phyloP scores from a whole-genome alignment of 176 grass and related monocot genomes.

The Rhynchospora breviuscula region DNA sequence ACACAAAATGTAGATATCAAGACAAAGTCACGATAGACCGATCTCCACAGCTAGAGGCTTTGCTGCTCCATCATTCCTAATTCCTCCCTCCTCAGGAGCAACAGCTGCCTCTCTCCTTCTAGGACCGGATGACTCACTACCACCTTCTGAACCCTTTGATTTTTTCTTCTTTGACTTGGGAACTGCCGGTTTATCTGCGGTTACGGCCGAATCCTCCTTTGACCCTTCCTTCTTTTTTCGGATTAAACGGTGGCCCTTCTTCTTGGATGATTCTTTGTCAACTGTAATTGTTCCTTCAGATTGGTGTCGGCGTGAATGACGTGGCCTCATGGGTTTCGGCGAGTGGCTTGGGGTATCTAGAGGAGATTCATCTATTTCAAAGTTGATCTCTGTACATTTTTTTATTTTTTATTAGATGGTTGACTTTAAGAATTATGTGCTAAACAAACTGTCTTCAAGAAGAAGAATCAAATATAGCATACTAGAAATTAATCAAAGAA shows the following conservation, averaged over 20 bases:
- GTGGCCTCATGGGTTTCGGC: constrained; percentile 21
- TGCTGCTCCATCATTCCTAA: not conserved
- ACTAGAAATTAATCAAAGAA: not conserved
- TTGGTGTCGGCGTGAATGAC: constrained; percentile 55
- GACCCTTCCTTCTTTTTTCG: constrained; percentile 50
- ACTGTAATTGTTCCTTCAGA: constrained; percentile 49
- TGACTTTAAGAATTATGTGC: not conserved
- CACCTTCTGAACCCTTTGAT: constrained; percentile 43
- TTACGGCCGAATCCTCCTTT: constrained; percentile 29
- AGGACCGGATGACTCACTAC: not conserved
- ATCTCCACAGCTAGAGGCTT: not conserved
- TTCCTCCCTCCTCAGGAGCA: constrained; percentile 23
- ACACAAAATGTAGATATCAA: constrained; percentile 19
- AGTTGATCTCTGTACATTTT: constrained; percentile 46
- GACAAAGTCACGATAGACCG: constrained; percentile 16
- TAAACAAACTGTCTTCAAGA: not conserved
- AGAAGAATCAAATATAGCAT: not conserved
- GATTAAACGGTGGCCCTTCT: constrained; percentile 27
- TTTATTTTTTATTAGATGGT: not conserved
- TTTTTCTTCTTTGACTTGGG: constrained; percentile 89
- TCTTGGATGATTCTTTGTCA: constrained; percentile 30
- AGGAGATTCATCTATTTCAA: constrained; percentile 48
- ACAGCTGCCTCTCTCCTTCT: constrained; percentile 19
- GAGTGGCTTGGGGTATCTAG: constrained; percentile 28
- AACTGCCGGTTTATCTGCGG: constrained; percentile 51